A percentile compares a stretch with the other conserved stretches of the same genome.
These are phyloP conservation scores for Penicillium arizonense DNA, from an alignment of 495 filamentous ascomycete species.

Conservation along the genomic window DNA sequence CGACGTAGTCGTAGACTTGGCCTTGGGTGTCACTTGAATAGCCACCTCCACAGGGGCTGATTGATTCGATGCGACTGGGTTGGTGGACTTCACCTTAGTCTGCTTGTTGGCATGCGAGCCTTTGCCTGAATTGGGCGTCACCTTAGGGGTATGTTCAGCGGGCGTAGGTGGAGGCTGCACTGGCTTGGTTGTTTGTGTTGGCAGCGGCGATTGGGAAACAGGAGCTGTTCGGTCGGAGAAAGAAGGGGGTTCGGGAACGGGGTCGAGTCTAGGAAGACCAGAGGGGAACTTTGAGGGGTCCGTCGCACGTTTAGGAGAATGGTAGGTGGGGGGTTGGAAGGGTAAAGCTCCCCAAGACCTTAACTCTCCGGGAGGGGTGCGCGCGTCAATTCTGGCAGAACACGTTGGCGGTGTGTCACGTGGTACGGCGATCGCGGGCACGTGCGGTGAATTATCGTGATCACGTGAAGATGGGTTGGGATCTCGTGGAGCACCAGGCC, in stretches of 20 bases:
- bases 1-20: too few species aligned
- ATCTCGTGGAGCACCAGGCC: constrained; percentile 11
- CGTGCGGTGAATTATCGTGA: neutral
- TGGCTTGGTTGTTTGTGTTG: too few species aligned
- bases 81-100: too few species aligned
- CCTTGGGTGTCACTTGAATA: too few species aligned
- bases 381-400: constrained; percentile 2
- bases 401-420: constrained; percentile 3
- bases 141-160: too few species aligned
- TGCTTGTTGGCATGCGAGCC: too few species aligned
- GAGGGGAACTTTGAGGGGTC: neutral
- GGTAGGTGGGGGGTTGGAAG: constrained; percentile 3
- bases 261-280: neutral
- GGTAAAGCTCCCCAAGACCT: constrained; percentile 2
- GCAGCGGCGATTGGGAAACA: neutral
- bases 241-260: neutral
- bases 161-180: too few species aligned
- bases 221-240: neutral
- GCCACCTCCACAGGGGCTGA: too few species aligned
- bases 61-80: too few species aligned
- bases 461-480: neutral
- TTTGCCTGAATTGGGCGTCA: too few species aligned
- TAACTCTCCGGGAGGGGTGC: neutral
- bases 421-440: neutral
- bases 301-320: neutral